A percentile compares a stretch with the other conserved stretches of the same genome.
Evolutionary conservation across 768 basidiomycete species (phyloP).

Genomic region (Leccinum pellstonianum): DNA sequence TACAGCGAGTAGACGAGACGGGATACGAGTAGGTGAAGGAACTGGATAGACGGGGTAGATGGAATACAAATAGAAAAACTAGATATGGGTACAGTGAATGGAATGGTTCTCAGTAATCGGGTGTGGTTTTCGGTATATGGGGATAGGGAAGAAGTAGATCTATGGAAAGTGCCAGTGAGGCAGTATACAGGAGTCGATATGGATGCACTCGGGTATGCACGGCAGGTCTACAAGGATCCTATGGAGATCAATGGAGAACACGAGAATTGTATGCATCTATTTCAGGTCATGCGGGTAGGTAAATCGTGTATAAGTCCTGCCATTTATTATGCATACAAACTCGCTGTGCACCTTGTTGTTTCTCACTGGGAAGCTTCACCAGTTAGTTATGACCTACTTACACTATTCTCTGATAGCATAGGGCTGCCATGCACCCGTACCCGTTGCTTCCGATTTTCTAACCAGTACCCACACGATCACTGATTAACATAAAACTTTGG

Average conservation of each 20-base stretch:
- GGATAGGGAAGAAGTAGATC: background rate
- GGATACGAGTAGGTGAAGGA: background rate
- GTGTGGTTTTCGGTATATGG: background rate
- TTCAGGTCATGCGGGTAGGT: background rate
- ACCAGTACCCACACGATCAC: too few relatives aligned
- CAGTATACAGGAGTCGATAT: background rate
- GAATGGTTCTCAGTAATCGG: background rate
- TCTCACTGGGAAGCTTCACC: too few relatives aligned
- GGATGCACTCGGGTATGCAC: background rate
- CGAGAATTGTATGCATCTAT: background rate
- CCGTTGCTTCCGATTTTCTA: too few relatives aligned
- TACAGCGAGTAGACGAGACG: background rate
- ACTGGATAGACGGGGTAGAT: background rate
- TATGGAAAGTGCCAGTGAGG: background rate
- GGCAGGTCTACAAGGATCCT: background rate
- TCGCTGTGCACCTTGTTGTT: background rate
- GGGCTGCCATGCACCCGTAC: too few relatives aligned
- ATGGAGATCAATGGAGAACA: background rate
- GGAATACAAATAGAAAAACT: background rate
- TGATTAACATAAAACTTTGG: too few relatives aligned
- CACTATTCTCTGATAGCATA: too few relatives aligned
- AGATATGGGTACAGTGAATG: background rate
- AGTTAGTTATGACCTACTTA: too few relatives aligned
- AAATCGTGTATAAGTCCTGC: background rate
- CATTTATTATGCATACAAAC: background rate